Evolutionary conservation across 495 filamentous ascomycete species (phyloP).

Genomic region (Ascodesmis nigricans): DNA sequence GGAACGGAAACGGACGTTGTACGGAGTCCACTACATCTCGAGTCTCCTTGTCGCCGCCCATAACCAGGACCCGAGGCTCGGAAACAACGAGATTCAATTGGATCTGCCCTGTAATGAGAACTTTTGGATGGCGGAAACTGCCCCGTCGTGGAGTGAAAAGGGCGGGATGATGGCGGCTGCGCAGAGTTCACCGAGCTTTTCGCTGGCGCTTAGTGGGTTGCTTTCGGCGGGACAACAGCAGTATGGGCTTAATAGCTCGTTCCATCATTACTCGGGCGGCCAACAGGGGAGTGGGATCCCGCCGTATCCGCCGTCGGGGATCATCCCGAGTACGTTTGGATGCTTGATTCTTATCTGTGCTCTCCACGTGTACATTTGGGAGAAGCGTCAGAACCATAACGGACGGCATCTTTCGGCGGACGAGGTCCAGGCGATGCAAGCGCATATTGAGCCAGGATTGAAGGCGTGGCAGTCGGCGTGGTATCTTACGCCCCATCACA

Average conservation of each 20-base stretch:
- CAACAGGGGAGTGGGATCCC: conserved; percentile 19
- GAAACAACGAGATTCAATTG: conserved; percentile 81
- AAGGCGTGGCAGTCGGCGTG: conserved; percentile 91
- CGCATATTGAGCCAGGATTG: conserved; percentile 83
- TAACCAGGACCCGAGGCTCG: conserved; percentile 72
- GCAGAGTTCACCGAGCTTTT: conserved; percentile 46
- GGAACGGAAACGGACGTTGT: conserved; percentile 86
- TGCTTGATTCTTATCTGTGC: conserved; percentile 89
- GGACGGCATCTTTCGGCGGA: conserved; percentile 75
- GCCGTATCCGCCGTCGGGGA: conserved; percentile 18
- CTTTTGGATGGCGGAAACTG: conserved; percentile 66
- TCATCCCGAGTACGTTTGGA: conserved; percentile 81
- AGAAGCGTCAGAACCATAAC: conserved; percentile 77
- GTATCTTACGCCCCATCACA: conserved; percentile 71
- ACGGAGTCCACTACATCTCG: conserved; percentile 72
- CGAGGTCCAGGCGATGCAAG: conserved; percentile 90
- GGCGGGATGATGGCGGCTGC: conserved; percentile 46
- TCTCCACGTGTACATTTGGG: conserved; percentile 96
- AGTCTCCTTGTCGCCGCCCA: conserved; percentile 82
- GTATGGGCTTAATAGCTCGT: conserved; percentile 20
- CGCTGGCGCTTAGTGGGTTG: conserved; percentile 53
- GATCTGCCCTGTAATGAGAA: conserved; percentile 90
- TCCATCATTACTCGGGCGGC: conserved; percentile 14
- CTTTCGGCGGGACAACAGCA: conserved; percentile 32
- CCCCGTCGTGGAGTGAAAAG: conserved; percentile 51